phyloP scores from a whole-genome alignment of 257 asterid genomes.

The Penstemon eatonii region DNA sequence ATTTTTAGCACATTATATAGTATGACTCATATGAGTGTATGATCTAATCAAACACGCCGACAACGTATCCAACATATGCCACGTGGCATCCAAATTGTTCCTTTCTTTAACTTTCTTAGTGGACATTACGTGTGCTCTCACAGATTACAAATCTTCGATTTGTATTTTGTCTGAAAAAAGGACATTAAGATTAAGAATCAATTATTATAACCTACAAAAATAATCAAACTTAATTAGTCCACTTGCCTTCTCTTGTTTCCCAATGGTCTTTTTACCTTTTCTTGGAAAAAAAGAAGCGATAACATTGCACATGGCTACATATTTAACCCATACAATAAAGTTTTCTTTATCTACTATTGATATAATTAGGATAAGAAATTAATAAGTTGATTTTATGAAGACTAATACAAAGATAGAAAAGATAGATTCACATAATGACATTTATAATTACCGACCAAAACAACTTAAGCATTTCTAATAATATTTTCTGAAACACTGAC shows the following conservation, averaged over 20 bases:
- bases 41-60: constrained; percentile 23
- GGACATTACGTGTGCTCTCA: constrained; percentile 28
- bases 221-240: neutral
- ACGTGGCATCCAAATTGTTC: constrained; percentile 29
- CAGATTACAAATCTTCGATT: constrained; percentile 16
- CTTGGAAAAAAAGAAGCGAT: constrained; percentile 9
- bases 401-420: neutral
- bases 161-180: constrained; percentile 11
- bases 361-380: neutral
- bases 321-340: neutral
- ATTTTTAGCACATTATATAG: neutral
- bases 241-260: constrained; percentile 15
- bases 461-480: no score
- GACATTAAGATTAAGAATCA: neutral
- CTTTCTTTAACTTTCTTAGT: constrained; percentile 11
- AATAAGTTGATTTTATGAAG: neutral
- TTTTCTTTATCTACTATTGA: constrained; percentile 1
- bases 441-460: no score
- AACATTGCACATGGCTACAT: constrained; percentile 11
- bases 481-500: no score
- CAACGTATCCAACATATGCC: constrained; percentile 26
- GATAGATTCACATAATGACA: no score
- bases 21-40: neutral
- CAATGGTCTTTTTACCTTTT: constrained; percentile 8
- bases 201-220: constrained; percentile 3